phyloP scores from a whole-genome alignment of 305 asterid species.

The Vinca major region DNA sequence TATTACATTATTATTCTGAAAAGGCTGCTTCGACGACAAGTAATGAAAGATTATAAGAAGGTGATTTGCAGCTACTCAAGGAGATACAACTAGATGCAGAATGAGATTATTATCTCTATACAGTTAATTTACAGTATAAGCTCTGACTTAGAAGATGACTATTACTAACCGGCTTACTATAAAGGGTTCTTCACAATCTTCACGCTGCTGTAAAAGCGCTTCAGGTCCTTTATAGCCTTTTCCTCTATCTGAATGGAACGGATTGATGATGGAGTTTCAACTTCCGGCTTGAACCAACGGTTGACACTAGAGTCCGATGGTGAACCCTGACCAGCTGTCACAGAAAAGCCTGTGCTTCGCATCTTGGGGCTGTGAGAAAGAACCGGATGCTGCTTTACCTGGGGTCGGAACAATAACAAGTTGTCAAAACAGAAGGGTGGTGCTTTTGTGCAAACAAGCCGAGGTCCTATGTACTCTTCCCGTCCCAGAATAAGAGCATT shows the following conservation, averaged over 20 bases:
- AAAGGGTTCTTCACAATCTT: constrained; percentile 71
- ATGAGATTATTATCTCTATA: constrained; percentile 21
- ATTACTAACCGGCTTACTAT: constrained; percentile 13
- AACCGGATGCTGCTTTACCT: constrained; percentile 54
- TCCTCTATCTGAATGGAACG: constrained; percentile 94
- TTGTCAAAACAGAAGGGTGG: not conserved
- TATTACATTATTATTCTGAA: not conserved
- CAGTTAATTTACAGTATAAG: constrained; percentile 36
- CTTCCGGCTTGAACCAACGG: constrained; percentile 94
- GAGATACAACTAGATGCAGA: not conserved
- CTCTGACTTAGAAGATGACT: constrained; percentile 59
- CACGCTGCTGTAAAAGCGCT: constrained; percentile 83
- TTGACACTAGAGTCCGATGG: constrained; percentile 58
- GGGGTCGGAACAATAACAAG: constrained; percentile 1
- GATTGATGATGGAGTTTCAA: constrained; percentile 54
- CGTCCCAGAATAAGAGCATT: too few relatives aligned
- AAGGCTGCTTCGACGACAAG: not conserved
- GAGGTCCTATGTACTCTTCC: not conserved
- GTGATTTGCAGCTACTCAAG: not conserved
- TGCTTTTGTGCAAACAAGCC: not conserved
- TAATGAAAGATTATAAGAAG: not conserved
- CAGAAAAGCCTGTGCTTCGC: constrained; percentile 66
- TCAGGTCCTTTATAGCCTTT: constrained; percentile 82
- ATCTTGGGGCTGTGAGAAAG: constrained; percentile 62
- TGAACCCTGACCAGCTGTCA: constrained; percentile 61